These are phyloP conservation scores for Ligustrum vulgare DNA, from an alignment of 257 asterid genomes.

Conservation along the genomic window DNA sequence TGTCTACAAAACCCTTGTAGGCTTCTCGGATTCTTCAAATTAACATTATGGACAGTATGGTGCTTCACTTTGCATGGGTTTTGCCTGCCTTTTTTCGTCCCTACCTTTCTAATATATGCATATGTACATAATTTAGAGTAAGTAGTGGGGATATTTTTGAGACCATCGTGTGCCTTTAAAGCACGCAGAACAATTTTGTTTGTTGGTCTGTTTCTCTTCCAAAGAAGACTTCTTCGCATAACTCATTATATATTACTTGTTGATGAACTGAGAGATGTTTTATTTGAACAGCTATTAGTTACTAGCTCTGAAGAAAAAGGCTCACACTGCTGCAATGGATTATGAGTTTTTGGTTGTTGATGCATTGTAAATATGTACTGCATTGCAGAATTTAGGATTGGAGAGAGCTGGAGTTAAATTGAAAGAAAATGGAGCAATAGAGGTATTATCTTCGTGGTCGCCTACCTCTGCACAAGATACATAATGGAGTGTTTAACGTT, in stretches of 20 bases:
- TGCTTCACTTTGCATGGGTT: not conserved
- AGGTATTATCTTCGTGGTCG: conserved; percentile 42
- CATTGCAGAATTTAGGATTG: conserved; percentile 76
- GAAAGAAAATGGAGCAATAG: conserved; percentile 81
- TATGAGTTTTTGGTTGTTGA: conserved; percentile 13
- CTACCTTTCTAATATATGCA: not conserved
- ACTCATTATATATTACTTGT: not conserved
- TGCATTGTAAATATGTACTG: conserved; percentile 15
- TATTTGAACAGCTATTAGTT: not conserved
- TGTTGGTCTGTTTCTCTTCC: not conserved
- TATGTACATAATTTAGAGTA: not conserved
- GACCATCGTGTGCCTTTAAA: not conserved
- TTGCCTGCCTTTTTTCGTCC: conserved; percentile 3
- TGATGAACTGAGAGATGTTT: not conserved
- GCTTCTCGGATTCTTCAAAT: not conserved
- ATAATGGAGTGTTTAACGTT: not conserved
- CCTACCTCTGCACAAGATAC: not conserved
- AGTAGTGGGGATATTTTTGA: not conserved
- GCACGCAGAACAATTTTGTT: not conserved
- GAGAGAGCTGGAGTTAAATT: conserved; percentile 81
- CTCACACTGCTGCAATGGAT: conserved; percentile 5
- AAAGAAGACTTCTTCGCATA: not conserved
- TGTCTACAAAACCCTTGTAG: not conserved
- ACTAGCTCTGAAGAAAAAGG: not conserved
- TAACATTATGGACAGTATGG: not conserved